Conservation (phyloP, 1,284 basidiomycete genomes). For the Ceratobasidium papillatum region DNA sequence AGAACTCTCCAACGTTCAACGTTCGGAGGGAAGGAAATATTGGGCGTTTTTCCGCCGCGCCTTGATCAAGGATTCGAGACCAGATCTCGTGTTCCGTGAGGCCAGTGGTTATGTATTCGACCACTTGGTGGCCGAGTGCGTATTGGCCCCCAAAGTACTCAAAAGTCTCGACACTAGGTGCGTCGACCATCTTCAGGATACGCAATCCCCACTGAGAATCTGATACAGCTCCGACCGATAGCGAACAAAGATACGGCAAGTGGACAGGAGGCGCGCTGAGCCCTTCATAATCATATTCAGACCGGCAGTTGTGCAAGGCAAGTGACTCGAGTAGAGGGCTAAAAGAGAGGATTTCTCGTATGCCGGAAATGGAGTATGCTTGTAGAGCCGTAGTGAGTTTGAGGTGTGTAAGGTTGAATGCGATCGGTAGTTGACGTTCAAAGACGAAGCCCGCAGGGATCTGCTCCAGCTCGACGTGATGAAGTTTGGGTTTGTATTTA, state of each 20-base stretch:
- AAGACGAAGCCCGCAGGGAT: background rate
- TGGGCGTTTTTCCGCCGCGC: background rate
- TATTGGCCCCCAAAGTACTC: background rate
- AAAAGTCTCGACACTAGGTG: background rate
- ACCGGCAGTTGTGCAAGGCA: background rate
- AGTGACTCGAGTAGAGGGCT: conserved; percentile 7
- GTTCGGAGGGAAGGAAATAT: background rate
- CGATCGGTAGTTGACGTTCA: background rate
- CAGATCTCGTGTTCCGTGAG: background rate
- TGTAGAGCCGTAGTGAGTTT: background rate
- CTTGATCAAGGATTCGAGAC: background rate
- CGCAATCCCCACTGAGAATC: background rate
- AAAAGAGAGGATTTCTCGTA: background rate
- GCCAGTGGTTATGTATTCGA: background rate
- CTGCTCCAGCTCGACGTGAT: background rate
- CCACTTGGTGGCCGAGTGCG: background rate
- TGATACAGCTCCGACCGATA: background rate
- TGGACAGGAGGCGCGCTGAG: background rate
- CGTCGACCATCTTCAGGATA: conserved; percentile 1
- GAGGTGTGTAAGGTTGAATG: background rate
- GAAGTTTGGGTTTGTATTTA: background rate
- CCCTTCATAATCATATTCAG: background rate
- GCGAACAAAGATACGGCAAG: background rate
- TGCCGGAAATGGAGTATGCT: background rate
- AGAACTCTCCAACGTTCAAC: background rate